A percentile compares a stretch with the other conserved stretches of the same genome.
Conservation (phyloP, 805 yeast species). For the Starmerella stigmatis region DNA sequence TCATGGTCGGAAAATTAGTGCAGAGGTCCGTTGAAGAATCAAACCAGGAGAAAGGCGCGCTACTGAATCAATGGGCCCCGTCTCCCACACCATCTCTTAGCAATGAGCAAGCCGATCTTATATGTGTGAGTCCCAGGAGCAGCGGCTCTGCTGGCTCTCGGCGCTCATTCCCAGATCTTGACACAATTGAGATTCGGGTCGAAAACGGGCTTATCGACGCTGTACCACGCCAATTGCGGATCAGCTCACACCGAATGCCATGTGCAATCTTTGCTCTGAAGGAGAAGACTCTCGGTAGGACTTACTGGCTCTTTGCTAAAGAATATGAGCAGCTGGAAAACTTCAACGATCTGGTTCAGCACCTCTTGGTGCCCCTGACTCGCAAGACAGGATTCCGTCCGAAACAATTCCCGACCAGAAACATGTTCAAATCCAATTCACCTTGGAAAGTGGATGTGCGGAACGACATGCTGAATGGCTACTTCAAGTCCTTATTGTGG, state of each 20-base stretch:
- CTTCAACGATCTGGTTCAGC: slow-evolving; percentile 51
- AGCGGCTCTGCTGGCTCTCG: background rate
- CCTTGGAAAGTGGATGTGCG: slow-evolving; percentile 60
- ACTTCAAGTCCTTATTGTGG: slow-evolving; percentile 26
- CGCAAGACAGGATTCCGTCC: slow-evolving; percentile 26
- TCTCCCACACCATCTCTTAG: no score
- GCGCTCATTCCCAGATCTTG: background rate
- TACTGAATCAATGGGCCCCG: no score
- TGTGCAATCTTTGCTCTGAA: slow-evolving; percentile 32
- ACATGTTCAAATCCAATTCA: slow-evolving; percentile 44
- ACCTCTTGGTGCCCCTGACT: slow-evolving; percentile 33
- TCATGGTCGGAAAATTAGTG: no score
- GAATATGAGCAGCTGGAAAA: slow-evolving; percentile 47
- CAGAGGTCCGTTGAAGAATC: no score
- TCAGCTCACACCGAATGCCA: background rate
- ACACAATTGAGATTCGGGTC: background rate
- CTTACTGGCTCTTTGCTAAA: slow-evolving; percentile 56
- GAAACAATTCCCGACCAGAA: slow-evolving; percentile 55
- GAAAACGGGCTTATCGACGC: slow-evolving; percentile 10
- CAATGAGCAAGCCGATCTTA: no score
- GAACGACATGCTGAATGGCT: slow-evolving; percentile 44
- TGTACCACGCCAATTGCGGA: slow-evolving; percentile 1
- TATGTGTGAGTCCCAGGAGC: no score
- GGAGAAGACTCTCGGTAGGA: slow-evolving; percentile 25
- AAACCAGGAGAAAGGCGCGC: no score